Conservation (phyloP, 306 rosid genomes). For the Macrotyloma uniflorum region DNA sequence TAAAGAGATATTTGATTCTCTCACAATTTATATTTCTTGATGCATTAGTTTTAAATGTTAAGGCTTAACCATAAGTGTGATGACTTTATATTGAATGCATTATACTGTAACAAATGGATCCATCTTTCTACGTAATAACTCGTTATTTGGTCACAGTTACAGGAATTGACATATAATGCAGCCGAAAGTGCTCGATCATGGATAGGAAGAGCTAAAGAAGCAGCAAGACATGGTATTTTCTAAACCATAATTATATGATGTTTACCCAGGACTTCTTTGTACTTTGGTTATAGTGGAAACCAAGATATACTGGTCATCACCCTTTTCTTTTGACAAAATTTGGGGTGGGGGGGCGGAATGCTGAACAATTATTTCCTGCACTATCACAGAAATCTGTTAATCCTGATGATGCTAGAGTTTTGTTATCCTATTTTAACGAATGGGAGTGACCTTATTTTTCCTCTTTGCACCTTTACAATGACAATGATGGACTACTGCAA, state of each 20-base stretch:
- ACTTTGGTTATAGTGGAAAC: neutral
- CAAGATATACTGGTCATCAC: constrained; percentile 14
- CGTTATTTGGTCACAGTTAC: constrained; percentile 57
- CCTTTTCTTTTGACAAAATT: neutral
- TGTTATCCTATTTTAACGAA: neutral
- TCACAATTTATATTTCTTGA: constrained; percentile 10
- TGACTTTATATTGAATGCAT: constrained; percentile 18
- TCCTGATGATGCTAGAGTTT: neutral
- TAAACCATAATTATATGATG: constrained; percentile 13
- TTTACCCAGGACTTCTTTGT: neutral
- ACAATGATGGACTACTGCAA: constrained; percentile 5
- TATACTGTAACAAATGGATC: constrained; percentile 15
- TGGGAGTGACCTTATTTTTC: constrained; percentile 8
- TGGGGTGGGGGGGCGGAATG: neutral
- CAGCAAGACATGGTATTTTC: constrained; percentile 70
- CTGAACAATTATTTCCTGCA: constrained; percentile 5
- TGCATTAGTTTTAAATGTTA: constrained; percentile 2
- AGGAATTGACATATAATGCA: constrained; percentile 60
- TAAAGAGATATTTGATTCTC: neutral
- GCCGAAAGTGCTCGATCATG: constrained; percentile 74
- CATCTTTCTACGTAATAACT: constrained; percentile 10
- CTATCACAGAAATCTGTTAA: neutral
- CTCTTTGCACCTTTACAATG: constrained; percentile 22
- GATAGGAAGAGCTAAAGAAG: constrained; percentile 76
- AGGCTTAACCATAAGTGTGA: neutral